Percentiles rank a stretch among this genome's conserved stretches.
Evolutionary conservation across 257 asterid genomes (phyloP).

Genomic region (Anisodus tanguticus): DNA sequence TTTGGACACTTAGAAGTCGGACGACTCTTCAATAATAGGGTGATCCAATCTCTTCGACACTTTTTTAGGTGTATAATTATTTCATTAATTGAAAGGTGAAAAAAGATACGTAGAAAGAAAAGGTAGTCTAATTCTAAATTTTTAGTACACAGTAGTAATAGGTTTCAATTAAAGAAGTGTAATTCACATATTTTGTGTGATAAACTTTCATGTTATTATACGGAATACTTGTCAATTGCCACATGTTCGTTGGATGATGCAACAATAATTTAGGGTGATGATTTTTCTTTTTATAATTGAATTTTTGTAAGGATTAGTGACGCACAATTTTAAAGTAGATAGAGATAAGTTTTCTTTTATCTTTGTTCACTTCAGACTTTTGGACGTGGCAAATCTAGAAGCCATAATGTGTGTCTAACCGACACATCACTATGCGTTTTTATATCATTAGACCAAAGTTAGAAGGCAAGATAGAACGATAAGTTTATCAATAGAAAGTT

Average conservation of each 20-base stretch:
- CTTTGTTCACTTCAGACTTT: no score
- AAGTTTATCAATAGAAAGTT: no score
- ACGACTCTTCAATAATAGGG: not conserved
- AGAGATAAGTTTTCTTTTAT: not conserved
- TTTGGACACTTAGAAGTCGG: not conserved
- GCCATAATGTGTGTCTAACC: no score
- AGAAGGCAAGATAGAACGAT: not conserved
- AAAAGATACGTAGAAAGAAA: not conserved
- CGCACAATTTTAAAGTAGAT: not conserved
- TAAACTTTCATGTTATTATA: not conserved
- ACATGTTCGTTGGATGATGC: constrained; percentile 10
- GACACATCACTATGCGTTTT: no score
- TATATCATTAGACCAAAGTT: not conserved
- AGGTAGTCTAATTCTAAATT: not conserved
- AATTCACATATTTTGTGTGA: constrained; percentile 13
- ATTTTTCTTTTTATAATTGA: not conserved
- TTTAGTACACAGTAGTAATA: not conserved
- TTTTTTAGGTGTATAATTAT: not conserved
- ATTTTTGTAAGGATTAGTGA: not conserved
- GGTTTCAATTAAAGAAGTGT: not conserved
- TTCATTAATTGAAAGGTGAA: not conserved
- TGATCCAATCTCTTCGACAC: constrained; percentile 22
- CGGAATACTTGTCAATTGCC: not conserved
- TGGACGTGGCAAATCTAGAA: no score
- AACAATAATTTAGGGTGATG: not conserved